Conservation (phyloP, 306 rosid genomes). For the Cucumis hystrix region DNA sequence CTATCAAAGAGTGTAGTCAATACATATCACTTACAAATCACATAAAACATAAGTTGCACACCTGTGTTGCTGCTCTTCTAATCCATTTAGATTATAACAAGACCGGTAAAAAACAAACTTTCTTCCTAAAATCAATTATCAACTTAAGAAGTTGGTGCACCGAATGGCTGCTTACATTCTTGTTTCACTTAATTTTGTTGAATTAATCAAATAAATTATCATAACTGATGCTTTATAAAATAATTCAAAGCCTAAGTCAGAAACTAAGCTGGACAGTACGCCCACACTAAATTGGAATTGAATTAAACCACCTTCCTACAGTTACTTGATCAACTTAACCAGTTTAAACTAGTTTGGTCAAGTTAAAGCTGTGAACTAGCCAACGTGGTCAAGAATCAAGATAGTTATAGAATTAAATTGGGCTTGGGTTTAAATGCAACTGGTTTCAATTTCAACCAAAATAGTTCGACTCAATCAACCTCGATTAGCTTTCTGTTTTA, state of each 20-base stretch:
- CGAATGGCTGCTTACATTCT: too few relatives aligned
- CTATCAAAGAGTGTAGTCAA: not conserved
- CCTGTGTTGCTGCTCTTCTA: not conserved
- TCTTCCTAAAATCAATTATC: not conserved
- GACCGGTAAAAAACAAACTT: not conserved
- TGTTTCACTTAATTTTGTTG: too few relatives aligned
- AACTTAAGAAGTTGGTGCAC: too few relatives aligned
- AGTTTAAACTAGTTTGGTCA: not conserved
- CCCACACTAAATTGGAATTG: not conserved
- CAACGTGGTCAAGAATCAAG: not conserved
- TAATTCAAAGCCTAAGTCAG: not conserved
- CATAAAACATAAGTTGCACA: not conserved
- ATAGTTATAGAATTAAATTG: not conserved
- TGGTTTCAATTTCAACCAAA: too few relatives aligned
- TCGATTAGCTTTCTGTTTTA: too few relatives aligned
- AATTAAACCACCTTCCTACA: not conserved
- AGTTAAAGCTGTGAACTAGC: not conserved
- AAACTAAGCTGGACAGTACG: not conserved
- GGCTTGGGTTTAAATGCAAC: not conserved
- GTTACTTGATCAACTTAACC: not conserved
- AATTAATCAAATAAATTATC: too few relatives aligned
- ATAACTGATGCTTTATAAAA: too few relatives aligned
- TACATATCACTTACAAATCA: not conserved
- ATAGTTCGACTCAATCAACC: not conserved
- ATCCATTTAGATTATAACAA: not conserved